Percentiles rank a stretch among this genome's conserved stretches.
Evolutionary conservation across 495 filamentous ascomycete species (phyloP).

Genomic region (Podospora pseudocomata): DNA sequence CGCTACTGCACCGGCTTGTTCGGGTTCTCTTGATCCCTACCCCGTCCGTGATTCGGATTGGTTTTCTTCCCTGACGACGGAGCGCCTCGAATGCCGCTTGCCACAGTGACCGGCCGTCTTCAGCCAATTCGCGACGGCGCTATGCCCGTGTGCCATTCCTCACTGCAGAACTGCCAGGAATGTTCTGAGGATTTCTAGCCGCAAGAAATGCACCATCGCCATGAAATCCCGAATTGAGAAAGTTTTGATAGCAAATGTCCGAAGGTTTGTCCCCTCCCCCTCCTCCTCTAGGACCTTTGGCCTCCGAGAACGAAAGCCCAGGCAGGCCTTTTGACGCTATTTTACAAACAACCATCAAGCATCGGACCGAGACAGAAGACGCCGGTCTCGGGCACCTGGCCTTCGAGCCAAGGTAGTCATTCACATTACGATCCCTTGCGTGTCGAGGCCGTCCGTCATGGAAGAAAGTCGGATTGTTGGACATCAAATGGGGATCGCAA

Average conservation of each 20-base stretch:
- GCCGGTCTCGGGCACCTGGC: not conserved
- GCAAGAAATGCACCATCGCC: not conserved
- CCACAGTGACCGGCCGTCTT: not conserved
- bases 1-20: constrained; percentile 28
- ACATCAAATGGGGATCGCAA: not conserved
- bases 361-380: not conserved
- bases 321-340: not conserved
- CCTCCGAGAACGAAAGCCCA: not conserved
- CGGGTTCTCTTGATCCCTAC: not conserved
- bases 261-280: not conserved
- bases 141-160: constrained; percentile 24
- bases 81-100: constrained; percentile 5
- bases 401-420: not conserved
- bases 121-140: not conserved
- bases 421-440: not conserved
- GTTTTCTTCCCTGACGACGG: not conserved
- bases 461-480: not conserved
- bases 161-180: constrained; percentile 10
- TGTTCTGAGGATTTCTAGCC: not conserved
- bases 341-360: not conserved
- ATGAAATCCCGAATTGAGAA: not conserved
- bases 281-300: not conserved
- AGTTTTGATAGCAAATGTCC: not conserved
- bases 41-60: not conserved
- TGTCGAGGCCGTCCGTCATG: not conserved